Percentiles rank a stretch among this genome's conserved stretches.
These are phyloP conservation scores for Trichoderma asperellum DNA, from an alignment of 2,329 filamentous ascomycete genomes.

Conservation along the genomic window DNA sequence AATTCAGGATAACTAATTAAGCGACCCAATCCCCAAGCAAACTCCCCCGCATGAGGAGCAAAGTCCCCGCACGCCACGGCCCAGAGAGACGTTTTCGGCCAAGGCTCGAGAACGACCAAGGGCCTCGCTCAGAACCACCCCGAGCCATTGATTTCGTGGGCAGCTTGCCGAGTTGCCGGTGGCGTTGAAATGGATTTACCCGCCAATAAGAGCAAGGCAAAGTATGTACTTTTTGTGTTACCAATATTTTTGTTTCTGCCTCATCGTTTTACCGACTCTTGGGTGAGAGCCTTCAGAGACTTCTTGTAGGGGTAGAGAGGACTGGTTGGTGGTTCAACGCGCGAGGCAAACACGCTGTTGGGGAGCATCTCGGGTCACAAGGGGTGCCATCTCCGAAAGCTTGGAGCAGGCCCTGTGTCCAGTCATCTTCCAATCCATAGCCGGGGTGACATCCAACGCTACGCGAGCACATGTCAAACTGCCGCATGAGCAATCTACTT, in stretches of 20 bases:
- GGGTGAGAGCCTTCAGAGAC: background rate
- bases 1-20: background rate
- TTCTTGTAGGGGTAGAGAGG: background rate
- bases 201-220: conserved; percentile 15
- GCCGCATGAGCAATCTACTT: background rate
- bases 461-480: conserved; percentile 7
- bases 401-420: background rate
- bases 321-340: background rate
- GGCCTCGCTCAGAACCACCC: conserved; percentile 11
- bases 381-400: background rate
- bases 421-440: background rate
- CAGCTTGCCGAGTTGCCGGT: conserved; percentile 23
- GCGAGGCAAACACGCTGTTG: background rate
- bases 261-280: background rate
- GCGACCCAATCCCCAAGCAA: conserved; percentile 3
- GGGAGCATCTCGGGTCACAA: background rate
- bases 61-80: conserved; percentile 7
- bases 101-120: background rate
- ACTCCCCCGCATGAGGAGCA: conserved; percentile 11
- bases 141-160: background rate
- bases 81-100: background rate
- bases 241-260: no score
- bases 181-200: conserved; percentile 8
- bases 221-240: background rate
- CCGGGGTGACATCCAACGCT: conserved; percentile 2